Base-by-base conservation (phyloP, 495 filamentous ascomycete genomes). In the Talaromyces proteolyticus region DNA sequence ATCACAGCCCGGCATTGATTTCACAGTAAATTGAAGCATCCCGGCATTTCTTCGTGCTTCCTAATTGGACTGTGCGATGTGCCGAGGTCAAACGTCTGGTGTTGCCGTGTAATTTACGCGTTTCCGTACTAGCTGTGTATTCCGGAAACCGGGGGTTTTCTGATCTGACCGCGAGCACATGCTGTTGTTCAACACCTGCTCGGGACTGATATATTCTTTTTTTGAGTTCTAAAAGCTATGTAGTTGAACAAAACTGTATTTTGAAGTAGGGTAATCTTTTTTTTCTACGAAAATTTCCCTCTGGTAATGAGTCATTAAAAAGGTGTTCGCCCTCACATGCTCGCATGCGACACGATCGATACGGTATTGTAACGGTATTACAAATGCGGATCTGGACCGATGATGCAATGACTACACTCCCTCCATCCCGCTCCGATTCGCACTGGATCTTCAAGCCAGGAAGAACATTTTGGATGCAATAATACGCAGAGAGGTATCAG, bases 21-120 rank as follows among this genome's bases (percentile, higher is more conserved):
- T n/a, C n/a, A n/a, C n/a, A n/a, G n/a, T n/a, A n/a, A 14, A 36
- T 14, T 36, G 7, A 36, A 6, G 7, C 26, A 47, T 39, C 40
- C 37, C 47, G 47, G 40, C 16, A 41, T 16, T 49, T 49, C 36
- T 17, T 49, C 47, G 47, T 24, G n/a, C n/a, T n/a, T n/a, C n/a
- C n/a, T 16, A 22, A 17, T 23, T 7, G 20, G 19, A 36, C 18
- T 12, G 10, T 10, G 11, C 4, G 22, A n/a, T 16, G 37, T 22
- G 47, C 47, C 47, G 47, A 49, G 47, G 47, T 49, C 47, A 23
- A 14, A 7, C 38, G 38, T 7, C 38, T 41, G 10, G 38, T 41
- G n/a, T n/a, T n/a, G n/a, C 8, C 38, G 38, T 6, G 14, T 17
- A 16, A 20, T 16, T 10, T 41, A 14, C 18, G 4, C 24, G 7